Percentiles rank a stretch among this genome's conserved stretches.
Evolutionary conservation across 805 yeast genomes (phyloP).

Genomic region (Starmerella floris): DNA sequence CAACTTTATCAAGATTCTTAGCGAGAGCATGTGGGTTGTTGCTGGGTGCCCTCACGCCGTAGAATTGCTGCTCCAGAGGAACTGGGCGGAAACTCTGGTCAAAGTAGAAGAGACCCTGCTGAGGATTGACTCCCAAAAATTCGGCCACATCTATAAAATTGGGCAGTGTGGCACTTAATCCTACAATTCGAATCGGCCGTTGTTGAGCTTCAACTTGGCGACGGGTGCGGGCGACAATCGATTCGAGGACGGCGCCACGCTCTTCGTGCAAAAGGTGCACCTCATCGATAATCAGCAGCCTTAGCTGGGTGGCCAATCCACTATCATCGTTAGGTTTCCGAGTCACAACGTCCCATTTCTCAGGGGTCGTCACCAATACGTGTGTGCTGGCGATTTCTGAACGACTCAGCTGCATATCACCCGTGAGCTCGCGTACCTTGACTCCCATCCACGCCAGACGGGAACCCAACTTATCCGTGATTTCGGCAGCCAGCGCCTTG

Average conservation of each 20-base stretch:
- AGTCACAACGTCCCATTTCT: conserved; percentile 93
- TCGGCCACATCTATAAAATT: conserved; percentile 76
- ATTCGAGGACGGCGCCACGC: conserved; percentile 89
- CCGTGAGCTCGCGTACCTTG: conserved; percentile 77
- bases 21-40: conserved; percentile 10
- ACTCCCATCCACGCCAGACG: conserved; percentile 77
- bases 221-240: conserved; percentile 74
- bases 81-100: conserved; percentile 82
- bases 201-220: conserved; percentile 64
- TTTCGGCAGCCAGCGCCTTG: conserved; percentile 93
- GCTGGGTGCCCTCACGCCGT: conserved; percentile 66
- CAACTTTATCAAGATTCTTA: conserved; percentile 53
- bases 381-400: conserved; percentile 70
- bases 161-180: conserved; percentile 85
- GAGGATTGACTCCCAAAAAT: conserved; percentile 58
- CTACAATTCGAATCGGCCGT: conserved; percentile 54
- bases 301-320: conserved; percentile 50
- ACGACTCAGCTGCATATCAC: conserved; percentile 67
- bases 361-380: conserved; percentile 83
- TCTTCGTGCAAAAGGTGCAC: conserved; percentile 77
- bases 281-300: conserved; percentile 74
- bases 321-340: conserved; percentile 69
- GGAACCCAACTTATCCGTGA: conserved; percentile 74
- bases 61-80: conserved; percentile 75
- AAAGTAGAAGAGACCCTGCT: conserved; percentile 58